Evolutionary conservation across 371 early-diverging fungal genomes (phyloP), one percentile per base, ranked within the genome.

Genomic region (Mortierella sp.): DNA sequence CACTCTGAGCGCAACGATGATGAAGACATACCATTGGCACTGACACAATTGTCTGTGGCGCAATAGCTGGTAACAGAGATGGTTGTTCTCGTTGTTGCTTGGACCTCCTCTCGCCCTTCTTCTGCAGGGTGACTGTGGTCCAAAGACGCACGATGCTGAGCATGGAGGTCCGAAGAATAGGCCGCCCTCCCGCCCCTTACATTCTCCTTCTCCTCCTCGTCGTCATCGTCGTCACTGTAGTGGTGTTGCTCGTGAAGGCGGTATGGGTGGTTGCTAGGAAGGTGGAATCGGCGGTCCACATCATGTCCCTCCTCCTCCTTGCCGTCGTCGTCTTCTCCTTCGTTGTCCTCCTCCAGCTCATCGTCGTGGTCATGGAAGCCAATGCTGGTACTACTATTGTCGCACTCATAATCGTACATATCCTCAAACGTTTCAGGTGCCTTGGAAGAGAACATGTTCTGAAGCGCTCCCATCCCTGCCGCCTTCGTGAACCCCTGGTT

Each of bases 111-210:
- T 54, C 10, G 2, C 24, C 3, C 24, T 67, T 67, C 67, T 67
- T 67, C 67, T 67, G 67, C 40, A 67, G 40, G 40, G 67, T 67
- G 67, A 21, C 43, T 67, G 43, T 67, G 67, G 24, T 37, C 67
- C 67, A 67, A 67, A 37, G 24, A 16, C 14, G 28, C 28, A 28
- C 26, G 57, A 61, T 34, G 31, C 19, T 5, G 34, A 16, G 34
- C 61, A 61, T 61, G 21, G 34, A n/a, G n/a, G n/a, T 61, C 34
- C 64, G 34, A 31, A 19, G 67, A 21, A 21, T 37, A 16, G 34
- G 40, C 13, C 24, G 9, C 37, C 9, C 43, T 37, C 21, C 21
- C 40, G 31, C 34, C 34, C 43, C 43, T 40, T 31, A 31, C 64
- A 61, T 61, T 31, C 61, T 37, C 9, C 37, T 37, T 31, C 6